Evolutionary conservation across 306 rosid species (phyloP).

Genomic region (Ziziphus jujuba): DNA sequence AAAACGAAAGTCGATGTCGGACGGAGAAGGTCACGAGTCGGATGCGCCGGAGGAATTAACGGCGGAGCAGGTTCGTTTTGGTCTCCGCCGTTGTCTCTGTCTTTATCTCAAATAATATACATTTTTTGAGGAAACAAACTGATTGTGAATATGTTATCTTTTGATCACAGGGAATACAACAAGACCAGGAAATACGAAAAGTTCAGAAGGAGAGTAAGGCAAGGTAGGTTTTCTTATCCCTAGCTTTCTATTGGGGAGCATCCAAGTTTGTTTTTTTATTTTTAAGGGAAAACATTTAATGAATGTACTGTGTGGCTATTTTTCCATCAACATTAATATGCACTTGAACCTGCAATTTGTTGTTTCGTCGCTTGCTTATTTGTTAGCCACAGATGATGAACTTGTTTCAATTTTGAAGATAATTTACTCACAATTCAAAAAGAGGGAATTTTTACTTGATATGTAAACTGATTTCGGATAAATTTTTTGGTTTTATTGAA

Average conservation of each 20-base stretch:
- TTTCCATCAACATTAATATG: not conserved
- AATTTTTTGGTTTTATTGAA: too few relatives aligned
- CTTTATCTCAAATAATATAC: not conserved
- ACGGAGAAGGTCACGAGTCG: conserved; percentile 50
- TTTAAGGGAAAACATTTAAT: not conserved
- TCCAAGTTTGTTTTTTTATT: not conserved
- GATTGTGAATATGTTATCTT: conserved; percentile 4
- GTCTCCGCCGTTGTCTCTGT: not conserved
- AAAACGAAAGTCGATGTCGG: conserved; percentile 43
- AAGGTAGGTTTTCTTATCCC: conserved; percentile 40
- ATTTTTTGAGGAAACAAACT: not conserved
- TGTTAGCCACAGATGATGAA: too few relatives aligned
- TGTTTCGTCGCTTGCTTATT: too few relatives aligned
- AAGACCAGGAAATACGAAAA: conserved; percentile 54
- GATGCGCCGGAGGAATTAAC: conserved; percentile 88
- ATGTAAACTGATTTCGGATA: too few relatives aligned
- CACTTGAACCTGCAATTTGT: too few relatives aligned
- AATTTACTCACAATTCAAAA: too few relatives aligned
- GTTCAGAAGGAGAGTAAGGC: conserved; percentile 61
- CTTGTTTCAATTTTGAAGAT: too few relatives aligned
- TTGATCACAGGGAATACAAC: conserved; percentile 57
- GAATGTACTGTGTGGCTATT: not conserved
- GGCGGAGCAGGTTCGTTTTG: conserved; percentile 49
- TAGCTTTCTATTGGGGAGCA: too few relatives aligned
- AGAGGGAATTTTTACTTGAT: too few relatives aligned